Evolutionary conservation across 2,329 filamentous ascomycete species (phyloP).

Genomic region (Domatiomyces globalis): DNA sequence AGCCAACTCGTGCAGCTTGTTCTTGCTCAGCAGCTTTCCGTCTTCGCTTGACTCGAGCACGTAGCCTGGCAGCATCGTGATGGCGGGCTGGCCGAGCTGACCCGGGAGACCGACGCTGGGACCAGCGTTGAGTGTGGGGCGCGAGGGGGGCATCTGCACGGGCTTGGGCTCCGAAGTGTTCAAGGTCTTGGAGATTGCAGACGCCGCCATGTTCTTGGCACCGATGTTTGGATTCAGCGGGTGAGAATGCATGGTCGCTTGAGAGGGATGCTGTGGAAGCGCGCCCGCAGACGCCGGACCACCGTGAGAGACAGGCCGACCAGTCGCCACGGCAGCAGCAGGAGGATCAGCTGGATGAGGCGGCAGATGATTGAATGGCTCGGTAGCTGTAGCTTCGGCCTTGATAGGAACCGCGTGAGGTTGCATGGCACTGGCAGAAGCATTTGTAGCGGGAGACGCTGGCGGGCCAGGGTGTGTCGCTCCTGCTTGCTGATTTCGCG

Average conservation of each 20-base stretch:
- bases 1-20: conserved; percentile 90
- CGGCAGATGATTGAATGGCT: conserved; percentile 34
- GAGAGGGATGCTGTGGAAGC: conserved; percentile 21
- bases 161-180: conserved; percentile 58
- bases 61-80: conserved; percentile 67
- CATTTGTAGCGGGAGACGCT: conserved; percentile 16
- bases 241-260: conserved; percentile 25
- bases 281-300: conserved; percentile 14
- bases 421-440: conserved; percentile 4
- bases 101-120: conserved; percentile 60
- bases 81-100: conserved; percentile 73
- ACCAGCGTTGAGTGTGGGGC: conserved; percentile 74
- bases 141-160: conserved; percentile 54
- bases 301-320: conserved; percentile 13
- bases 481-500: conserved; percentile 20
- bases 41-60: conserved; percentile 73
- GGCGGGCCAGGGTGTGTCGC: conserved; percentile 25
- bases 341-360: conserved; percentile 17
- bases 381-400: conserved; percentile 15
- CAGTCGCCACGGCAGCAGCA: neutral
- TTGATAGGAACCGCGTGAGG: neutral
- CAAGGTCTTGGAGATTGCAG: conserved; percentile 71
- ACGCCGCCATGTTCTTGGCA: conserved; percentile 43
- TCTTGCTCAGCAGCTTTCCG: conserved; percentile 89
- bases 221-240: conserved; percentile 29